Evolutionary conservation across 2,329 filamentous ascomycete species (phyloP).

Genomic region (Colletotrichum eremochloae): DNA sequence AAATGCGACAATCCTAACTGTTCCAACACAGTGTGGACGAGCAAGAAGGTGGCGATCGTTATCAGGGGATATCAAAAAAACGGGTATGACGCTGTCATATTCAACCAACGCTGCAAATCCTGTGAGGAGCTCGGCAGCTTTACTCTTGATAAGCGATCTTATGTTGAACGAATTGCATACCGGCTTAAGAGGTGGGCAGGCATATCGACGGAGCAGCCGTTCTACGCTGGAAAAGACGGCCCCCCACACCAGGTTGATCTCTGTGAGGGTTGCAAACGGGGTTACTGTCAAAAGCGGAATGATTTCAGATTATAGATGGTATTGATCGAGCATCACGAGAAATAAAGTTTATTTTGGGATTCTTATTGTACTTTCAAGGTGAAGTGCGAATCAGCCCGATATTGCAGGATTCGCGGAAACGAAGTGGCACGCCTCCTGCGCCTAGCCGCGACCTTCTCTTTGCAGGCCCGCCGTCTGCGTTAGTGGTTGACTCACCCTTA

Average conservation of each 20-base stretch:
- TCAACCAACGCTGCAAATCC: slow-evolving; percentile 52
- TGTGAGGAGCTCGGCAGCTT: slow-evolving; percentile 44
- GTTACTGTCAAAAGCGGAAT: slow-evolving; percentile 46
- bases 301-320: background rate
- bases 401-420: no score
- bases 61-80: slow-evolving; percentile 50
- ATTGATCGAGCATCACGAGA: no score
- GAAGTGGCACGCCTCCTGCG: no score
- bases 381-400: no score
- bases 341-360: no score
- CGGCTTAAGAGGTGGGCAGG: slow-evolving; percentile 53
- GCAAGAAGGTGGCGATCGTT: slow-evolving; percentile 50
- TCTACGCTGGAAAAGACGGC: background rate
- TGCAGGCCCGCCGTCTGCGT: no score
- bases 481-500: no score
- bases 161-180: no score
- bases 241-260: slow-evolving; percentile 47
- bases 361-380: no score
- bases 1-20: slow-evolving; percentile 49
- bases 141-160: no score
- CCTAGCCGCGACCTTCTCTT: no score
- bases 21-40: slow-evolving; percentile 48
- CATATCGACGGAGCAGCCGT: slow-evolving; percentile 42
- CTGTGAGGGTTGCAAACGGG: slow-evolving; percentile 55
- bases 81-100: slow-evolving; percentile 54